Percentiles rank a stretch among this genome's conserved stretches.
Conservation (phyloP, 139 green algal species). For the Protoeuglena noctilucae region DNA sequence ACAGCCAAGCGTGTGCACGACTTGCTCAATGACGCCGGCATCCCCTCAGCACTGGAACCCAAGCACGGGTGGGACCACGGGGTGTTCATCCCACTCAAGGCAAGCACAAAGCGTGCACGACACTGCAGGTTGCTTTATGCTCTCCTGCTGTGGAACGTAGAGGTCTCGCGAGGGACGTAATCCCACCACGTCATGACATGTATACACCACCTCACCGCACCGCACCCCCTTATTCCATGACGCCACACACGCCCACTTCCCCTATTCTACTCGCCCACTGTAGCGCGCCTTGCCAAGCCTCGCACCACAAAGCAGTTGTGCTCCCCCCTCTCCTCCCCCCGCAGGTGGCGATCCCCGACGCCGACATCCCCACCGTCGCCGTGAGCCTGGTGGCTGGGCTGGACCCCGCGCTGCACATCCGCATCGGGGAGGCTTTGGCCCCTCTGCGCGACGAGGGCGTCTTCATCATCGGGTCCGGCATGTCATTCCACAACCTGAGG, state of each 20-base stretch:
- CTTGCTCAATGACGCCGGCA: slow-evolving; percentile 28
- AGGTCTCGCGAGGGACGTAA: no score
- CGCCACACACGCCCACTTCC: no score
- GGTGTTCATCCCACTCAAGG: slow-evolving; percentile 55
- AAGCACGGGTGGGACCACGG: slow-evolving; percentile 52
- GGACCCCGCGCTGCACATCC: slow-evolving; percentile 26
- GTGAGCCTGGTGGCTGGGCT: slow-evolving; percentile 28
- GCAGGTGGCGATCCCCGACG: slow-evolving; percentile 42
- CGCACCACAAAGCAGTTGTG: no score
- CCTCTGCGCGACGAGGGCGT: slow-evolving; percentile 54
- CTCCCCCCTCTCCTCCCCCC: no score
- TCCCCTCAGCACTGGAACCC: slow-evolving; percentile 20
- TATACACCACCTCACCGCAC: no score
- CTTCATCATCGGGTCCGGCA: slow-evolving; percentile 41
- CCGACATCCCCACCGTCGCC: slow-evolving; percentile 42
- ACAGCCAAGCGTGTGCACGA: slow-evolving; percentile 22
- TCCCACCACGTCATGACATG: no score
- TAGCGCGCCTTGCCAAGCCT: no score
- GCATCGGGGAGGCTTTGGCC: slow-evolving; percentile 41
- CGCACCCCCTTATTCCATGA: no score
- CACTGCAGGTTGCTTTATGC: no score
- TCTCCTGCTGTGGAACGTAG: no score
- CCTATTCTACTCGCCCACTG: no score
- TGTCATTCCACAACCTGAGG: slow-evolving; percentile 44
- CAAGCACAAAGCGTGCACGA: no score